Conservation (phyloP, 306 rosid genomes). For the Prunus davidiana region DNA sequence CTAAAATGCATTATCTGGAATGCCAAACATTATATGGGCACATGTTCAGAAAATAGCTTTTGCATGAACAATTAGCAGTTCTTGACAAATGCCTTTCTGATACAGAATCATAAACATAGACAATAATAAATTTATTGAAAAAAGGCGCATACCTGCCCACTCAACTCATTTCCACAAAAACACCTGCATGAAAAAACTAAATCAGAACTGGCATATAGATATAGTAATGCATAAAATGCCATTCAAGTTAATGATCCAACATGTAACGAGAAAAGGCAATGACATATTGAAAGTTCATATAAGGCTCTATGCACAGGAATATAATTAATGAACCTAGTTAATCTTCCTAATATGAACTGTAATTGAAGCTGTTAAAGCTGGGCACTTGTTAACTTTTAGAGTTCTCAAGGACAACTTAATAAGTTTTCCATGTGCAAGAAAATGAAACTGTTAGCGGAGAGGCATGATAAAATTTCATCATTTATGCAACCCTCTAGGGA, state of each 20-base stretch:
- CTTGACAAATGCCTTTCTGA: neutral
- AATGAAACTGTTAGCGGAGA: neutral
- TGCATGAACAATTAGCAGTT: neutral
- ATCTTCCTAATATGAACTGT: neutral
- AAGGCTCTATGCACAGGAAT: neutral
- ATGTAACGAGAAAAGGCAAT: neutral
- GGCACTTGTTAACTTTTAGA: neutral
- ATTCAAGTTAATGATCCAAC: neutral
- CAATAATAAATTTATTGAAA: constrained; percentile 15
- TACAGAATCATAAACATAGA: neutral
- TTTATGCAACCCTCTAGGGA: neutral
- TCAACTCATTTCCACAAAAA: constrained; percentile 65
- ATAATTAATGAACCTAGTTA: neutral
- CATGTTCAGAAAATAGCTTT: neutral
- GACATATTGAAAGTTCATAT: neutral
- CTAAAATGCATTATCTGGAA: no score
- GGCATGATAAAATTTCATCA: neutral
- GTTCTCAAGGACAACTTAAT: neutral
- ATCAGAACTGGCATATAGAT: constrained; percentile 26
- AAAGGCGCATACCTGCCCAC: constrained; percentile 61
- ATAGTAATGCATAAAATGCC: constrained; percentile 1
- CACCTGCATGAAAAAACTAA: constrained; percentile 46
- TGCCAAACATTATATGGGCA: no score
- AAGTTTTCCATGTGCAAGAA: neutral
- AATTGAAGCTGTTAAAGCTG: neutral